Evolutionary conservation across 2,329 filamentous ascomycete genomes (phyloP).

Genomic region (Trichoderma semiorbis): DNA sequence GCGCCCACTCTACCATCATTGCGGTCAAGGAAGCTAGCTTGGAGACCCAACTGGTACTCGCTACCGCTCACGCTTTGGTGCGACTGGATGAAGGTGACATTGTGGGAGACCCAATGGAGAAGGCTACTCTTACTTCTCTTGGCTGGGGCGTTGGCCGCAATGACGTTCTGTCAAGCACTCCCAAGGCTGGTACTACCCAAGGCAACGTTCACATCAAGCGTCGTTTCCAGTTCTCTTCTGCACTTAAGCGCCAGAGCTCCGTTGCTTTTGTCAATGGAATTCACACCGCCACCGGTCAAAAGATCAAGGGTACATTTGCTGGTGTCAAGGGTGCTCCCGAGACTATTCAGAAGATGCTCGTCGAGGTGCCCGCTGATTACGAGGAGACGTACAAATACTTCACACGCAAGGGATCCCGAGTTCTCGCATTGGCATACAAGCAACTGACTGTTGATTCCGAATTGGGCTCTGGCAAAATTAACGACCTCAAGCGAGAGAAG

Average conservation of each 20-base stretch:
- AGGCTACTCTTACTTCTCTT: conserved; percentile 83
- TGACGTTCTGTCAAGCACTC: conserved; percentile 69
- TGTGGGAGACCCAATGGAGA: conserved; percentile 98
- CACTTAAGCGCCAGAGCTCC: conserved; percentile 92
- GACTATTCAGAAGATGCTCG: conserved; percentile 91
- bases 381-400: conserved; percentile 99
- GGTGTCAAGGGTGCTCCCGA: conserved; percentile 96
- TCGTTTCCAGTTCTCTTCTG: conserved; percentile 96
- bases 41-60: conserved; percentile 87
- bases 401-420: conserved; percentile 89
- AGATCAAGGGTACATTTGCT: conserved; percentile 81
- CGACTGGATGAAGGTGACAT: conserved; percentile 96
- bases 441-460: conserved; percentile 79
- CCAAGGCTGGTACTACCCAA: conserved; percentile 34
- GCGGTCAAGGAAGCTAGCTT: conserved; percentile 67
- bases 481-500: conserved; percentile 89
- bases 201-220: conserved; percentile 92
- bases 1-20: conserved; percentile 76
- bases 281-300: conserved; percentile 70
- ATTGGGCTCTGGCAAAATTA: conserved; percentile 78
- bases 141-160: conserved; percentile 92
- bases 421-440: conserved; percentile 91
- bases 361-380: conserved; percentile 78
- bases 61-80: conserved; percentile 91
- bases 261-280: conserved; percentile 76